Percentiles rank a stretch among this genome's conserved stretches.
phyloP scores from a whole-genome alignment of 2,329 filamentous ascomycete species.

The Fusarium nisikadoi region DNA sequence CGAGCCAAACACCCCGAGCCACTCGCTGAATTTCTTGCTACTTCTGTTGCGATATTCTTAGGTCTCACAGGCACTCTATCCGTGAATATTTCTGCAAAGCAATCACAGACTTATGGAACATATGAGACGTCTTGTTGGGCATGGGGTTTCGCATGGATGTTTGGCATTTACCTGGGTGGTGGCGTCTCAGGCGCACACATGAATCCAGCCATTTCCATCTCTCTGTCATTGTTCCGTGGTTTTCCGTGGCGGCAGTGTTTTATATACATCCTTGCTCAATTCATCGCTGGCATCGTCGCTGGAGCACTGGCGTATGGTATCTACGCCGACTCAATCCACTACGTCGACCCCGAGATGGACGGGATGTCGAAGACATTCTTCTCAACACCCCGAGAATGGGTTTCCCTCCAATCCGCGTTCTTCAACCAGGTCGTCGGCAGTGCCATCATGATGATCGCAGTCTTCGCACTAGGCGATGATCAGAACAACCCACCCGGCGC shows the following conservation, averaged over 20 bases:
- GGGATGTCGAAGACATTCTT: constrained; percentile 49
- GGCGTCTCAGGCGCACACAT: constrained; percentile 47
- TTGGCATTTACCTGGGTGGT: constrained; percentile 40
- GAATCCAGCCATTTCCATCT: constrained; percentile 52
- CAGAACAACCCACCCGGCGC: constrained; percentile 52
- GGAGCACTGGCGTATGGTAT: constrained; percentile 18
- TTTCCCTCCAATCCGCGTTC: constrained; percentile 44
- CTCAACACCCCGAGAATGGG: constrained; percentile 45
- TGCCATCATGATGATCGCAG: constrained; percentile 51
- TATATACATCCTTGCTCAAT: constrained; percentile 10
- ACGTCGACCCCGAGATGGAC: constrained; percentile 47
- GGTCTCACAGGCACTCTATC: constrained; percentile 32
- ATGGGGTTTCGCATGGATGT: constrained; percentile 43
- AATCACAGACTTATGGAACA: constrained; percentile 21
- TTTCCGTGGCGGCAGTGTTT: constrained; percentile 50
- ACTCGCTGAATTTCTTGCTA: constrained; percentile 38
- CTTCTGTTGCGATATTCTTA: constrained; percentile 28
- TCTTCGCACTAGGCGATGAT: constrained; percentile 51
- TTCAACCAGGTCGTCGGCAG: constrained; percentile 51
- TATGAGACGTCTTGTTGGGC: constrained; percentile 42
- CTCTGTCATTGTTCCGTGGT: constrained; percentile 49
- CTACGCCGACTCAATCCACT: constrained; percentile 20
- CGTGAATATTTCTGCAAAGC: constrained; percentile 30
- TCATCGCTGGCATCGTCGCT: constrained; percentile 6
- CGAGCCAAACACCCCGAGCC: constrained; percentile 37